Evolutionary conservation across 2,329 filamentous ascomycete genomes (phyloP), one percentile per base, ranked within the genome.

Genomic region (Emergomyces pasteurianus): DNA sequence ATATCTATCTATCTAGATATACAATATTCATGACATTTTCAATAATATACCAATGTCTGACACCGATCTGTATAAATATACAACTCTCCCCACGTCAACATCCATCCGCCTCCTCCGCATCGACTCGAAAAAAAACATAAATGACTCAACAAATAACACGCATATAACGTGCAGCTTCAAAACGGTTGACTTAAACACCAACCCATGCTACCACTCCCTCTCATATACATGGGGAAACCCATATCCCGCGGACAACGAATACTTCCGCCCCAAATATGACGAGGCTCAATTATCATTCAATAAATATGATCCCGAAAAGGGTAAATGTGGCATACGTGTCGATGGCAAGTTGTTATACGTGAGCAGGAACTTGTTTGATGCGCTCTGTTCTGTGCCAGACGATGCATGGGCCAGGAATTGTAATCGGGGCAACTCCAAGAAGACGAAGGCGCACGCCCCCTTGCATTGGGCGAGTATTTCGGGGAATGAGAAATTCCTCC

Each of bases 171-270:
- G 58, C 38, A 60, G 59, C n/a, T 36, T 63, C 21, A 56, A 57
- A 60, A 63, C 40, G 8, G 54, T 63, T 21, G 55, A 63, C 43
- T 50, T 63, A n/a, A 43, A 34, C 26, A 28, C 26, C 2, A 47
- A 49, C 43, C 28, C 52, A 21, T 31, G 59, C 18, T 64, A 60
- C 36, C 59, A 63, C 28, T 47, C 62, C 5, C 53, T 64, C 14
- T 64, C 63, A 46, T 64, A 64, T 56, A 60, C 58, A 26, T 64
- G 63, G 63, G 60, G 60, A 10, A 59, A 60, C 55, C 61, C 61
- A 31, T 49, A 56, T 28, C 54, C 47, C 16, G 52, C 58, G 9
- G 54, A 55, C 18, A 47, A 60, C 12, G 52, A 59, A 26, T 61
- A 59, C 54, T 55, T 58, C 46, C 47, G 46, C 28, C 42, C 57